A percentile compares a stretch with the other conserved stretches of the same genome.
These are phyloP conservation scores for Arabidopsis suecica DNA, from an alignment of 345 rosid genomes.

Conservation along the genomic window DNA sequence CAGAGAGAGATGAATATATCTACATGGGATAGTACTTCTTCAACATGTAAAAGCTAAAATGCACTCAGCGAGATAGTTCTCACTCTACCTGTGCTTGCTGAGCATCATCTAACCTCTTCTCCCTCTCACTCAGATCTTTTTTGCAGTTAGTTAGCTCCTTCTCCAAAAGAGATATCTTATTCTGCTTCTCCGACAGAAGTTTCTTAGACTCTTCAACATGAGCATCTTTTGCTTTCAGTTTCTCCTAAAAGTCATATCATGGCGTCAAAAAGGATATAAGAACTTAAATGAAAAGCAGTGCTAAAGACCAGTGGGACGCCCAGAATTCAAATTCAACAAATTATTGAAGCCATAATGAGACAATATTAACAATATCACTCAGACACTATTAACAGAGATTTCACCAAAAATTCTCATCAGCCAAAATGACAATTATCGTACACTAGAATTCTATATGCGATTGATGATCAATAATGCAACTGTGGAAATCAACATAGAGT, in stretches of 20 bases:
- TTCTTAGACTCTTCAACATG: slow-evolving; percentile 62
- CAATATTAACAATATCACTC: background rate
- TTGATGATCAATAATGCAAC: slow-evolving; percentile 13
- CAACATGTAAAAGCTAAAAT: slow-evolving; percentile 12
- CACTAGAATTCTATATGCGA: background rate
- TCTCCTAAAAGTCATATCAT: slow-evolving; percentile 56
- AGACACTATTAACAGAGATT: slow-evolving; percentile 6
- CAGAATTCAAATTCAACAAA: slow-evolving; percentile 16
- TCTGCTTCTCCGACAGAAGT: slow-evolving; percentile 60
- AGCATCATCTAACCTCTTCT: slow-evolving; percentile 63
- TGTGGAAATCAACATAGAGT: slow-evolving; percentile 10
- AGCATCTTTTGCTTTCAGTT: slow-evolving; percentile 65
- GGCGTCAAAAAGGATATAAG: slow-evolving; percentile 1
- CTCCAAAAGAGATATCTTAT: slow-evolving; percentile 64
- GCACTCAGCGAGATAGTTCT: slow-evolving; percentile 7
- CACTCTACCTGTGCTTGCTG: slow-evolving; percentile 68
- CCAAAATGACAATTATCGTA: slow-evolving; percentile 12
- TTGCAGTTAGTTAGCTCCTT: slow-evolving; percentile 69
- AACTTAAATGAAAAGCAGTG: background rate
- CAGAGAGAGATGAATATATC: slow-evolving; percentile 30
- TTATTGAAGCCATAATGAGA: no score
- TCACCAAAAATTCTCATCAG: slow-evolving; percentile 7
- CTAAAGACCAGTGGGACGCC: slow-evolving; percentile 2
- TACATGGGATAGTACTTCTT: slow-evolving; percentile 7
- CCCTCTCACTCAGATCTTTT: slow-evolving; percentile 66